Evolutionary conservation across 805 yeast species (phyloP).

Genomic region (Monosporozyma solicola): DNA sequence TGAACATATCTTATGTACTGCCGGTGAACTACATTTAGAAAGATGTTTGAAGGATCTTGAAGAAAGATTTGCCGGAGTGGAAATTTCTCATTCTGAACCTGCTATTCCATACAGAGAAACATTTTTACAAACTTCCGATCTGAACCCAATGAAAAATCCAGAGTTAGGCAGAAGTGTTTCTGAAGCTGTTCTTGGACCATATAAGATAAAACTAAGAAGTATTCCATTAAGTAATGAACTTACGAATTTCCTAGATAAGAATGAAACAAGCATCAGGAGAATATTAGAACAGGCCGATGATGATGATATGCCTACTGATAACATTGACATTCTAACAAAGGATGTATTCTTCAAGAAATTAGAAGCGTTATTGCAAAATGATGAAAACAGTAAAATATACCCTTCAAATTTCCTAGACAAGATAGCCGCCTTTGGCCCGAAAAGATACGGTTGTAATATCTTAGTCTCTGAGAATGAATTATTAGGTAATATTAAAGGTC

Average conservation of each 20-base stretch:
- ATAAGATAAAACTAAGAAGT: slow-evolving; percentile 35
- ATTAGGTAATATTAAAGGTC: slow-evolving; percentile 30
- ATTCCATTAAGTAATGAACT: slow-evolving; percentile 48
- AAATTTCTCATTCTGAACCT: slow-evolving; percentile 79
- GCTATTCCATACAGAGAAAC: slow-evolving; percentile 93
- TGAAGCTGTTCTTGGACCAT: slow-evolving; percentile 43
- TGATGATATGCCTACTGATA: not conserved
- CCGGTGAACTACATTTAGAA: slow-evolving; percentile 94
- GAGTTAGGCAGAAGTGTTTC: slow-evolving; percentile 43
- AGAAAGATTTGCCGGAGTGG: slow-evolving; percentile 88
- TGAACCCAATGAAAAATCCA: slow-evolving; percentile 41
- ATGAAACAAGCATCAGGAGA: slow-evolving; percentile 37
- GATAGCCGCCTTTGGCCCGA: slow-evolving; percentile 68
- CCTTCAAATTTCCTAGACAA: slow-evolving; percentile 29
- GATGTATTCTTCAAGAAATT: slow-evolving; percentile 31
- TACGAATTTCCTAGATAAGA: slow-evolving; percentile 39
- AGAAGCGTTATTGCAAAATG: slow-evolving; percentile 21
- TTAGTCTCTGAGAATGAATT: slow-evolving; percentile 37
- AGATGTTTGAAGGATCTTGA: slow-evolving; percentile 85
- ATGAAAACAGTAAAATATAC: slow-evolving; percentile 16
- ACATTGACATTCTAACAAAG: not conserved
- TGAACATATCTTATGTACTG: slow-evolving; percentile 86
- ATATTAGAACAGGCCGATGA: slow-evolving; percentile 10
- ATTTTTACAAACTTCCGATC: slow-evolving; percentile 41
- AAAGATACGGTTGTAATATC: slow-evolving; percentile 65